Evolutionary conservation across 108 stramenopile genomes (phyloP).

Genomic region (Bacterosira constricta): DNA sequence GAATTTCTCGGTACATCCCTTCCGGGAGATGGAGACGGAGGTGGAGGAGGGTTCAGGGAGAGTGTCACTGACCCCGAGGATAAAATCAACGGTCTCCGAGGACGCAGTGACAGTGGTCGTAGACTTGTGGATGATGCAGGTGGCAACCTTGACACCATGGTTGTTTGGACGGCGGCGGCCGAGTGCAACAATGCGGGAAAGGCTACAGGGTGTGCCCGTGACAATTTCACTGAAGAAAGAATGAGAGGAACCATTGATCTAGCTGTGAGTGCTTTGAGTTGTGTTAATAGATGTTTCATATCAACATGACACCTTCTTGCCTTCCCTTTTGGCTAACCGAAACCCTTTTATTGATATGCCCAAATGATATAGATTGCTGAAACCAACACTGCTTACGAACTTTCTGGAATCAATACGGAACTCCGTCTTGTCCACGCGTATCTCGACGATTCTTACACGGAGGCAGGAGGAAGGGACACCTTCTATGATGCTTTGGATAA

Average conservation of each 20-base stretch:
- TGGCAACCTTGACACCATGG: not conserved
- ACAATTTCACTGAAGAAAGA: not conserved
- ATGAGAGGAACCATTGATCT: slow-evolving; percentile 9
- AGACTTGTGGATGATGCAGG: not conserved
- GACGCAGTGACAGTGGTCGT: not conserved
- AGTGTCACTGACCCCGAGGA: too few species aligned
- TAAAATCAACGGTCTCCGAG: not conserved
- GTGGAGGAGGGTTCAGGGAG: too few species aligned
- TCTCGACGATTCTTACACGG: not conserved
- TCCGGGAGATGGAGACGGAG: too few species aligned
- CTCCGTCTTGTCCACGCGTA: slow-evolving; percentile 16
- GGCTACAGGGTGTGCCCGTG: not conserved
- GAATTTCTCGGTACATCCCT: not conserved
- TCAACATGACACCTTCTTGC: too few species aligned
- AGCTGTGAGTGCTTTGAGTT: too few species aligned
- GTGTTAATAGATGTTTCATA: too few species aligned
- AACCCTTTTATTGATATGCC: too few species aligned
- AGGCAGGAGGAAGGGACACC: slow-evolving; percentile 7
- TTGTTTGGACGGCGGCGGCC: slow-evolving; percentile 4
- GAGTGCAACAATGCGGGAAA: slow-evolving; percentile 5
- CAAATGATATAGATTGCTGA: too few species aligned
- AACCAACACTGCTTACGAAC: slow-evolving; percentile 8
- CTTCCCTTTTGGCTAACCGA: too few species aligned
- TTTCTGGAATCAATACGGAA: not conserved
- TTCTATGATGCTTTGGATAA: not conserved